Evolutionary conservation across 768 basidiomycete genomes (phyloP).

Genomic region (Pulveroboletus sp.): DNA sequence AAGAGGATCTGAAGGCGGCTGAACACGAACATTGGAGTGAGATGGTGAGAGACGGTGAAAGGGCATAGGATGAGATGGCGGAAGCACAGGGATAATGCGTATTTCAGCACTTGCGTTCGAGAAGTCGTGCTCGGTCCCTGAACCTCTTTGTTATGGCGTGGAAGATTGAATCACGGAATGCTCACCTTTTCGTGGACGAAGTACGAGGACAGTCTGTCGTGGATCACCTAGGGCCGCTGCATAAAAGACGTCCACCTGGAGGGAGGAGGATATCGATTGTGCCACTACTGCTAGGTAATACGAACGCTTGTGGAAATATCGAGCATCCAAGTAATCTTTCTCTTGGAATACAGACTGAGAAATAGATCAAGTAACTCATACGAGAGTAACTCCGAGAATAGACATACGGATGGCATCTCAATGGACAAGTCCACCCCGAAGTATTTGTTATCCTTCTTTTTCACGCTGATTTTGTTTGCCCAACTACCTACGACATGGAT

Average conservation of each 20-base stretch:
- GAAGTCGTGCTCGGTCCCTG: slow-evolving; percentile 58
- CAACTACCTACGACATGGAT: slow-evolving; percentile 82
- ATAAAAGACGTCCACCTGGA: slow-evolving; percentile 55
- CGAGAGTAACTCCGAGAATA: not conserved
- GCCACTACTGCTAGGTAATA: slow-evolving; percentile 85
- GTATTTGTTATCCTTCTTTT: slow-evolving; percentile 56
- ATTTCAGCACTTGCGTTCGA: slow-evolving; percentile 67
- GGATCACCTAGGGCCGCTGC: slow-evolving; percentile 56
- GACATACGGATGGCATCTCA: slow-evolving; percentile 79
- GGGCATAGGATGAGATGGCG: slow-evolving; percentile 57
- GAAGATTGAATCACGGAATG: slow-evolving; percentile 21
- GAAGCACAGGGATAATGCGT: slow-evolving; percentile 66
- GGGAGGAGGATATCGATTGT: slow-evolving; percentile 46
- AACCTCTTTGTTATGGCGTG: not conserved
- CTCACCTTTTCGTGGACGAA: slow-evolving; percentile 53
- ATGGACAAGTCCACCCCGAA: slow-evolving; percentile 79
- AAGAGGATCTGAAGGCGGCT: slow-evolving; percentile 15
- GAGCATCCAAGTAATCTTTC: slow-evolving; percentile 86
- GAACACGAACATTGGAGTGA: slow-evolving; percentile 59
- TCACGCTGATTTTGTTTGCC: slow-evolving; percentile 72
- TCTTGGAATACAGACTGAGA: slow-evolving; percentile 79
- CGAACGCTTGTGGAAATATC: slow-evolving; percentile 89
- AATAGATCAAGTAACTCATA: not conserved
- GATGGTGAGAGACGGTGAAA: slow-evolving; percentile 67
- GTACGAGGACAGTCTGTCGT: slow-evolving; percentile 59